Evolutionary conservation across 2,329 filamentous ascomycete genomes (phyloP).

Genomic region (Fonsecaea pugnacius): DNA sequence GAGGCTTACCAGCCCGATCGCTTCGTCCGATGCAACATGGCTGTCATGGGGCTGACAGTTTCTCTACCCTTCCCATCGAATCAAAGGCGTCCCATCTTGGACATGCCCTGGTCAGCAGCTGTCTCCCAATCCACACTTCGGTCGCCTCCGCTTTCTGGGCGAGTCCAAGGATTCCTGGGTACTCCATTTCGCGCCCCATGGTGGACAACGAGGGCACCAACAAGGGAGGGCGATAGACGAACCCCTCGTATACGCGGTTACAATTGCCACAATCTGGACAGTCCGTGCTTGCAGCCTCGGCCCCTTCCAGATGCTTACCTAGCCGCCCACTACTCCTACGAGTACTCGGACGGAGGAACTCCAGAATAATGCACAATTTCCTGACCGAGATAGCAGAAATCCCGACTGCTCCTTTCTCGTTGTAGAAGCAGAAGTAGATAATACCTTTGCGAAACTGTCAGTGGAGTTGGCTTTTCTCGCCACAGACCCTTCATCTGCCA

Average conservation of each 20-base stretch:
- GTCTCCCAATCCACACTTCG: constrained; percentile 25
- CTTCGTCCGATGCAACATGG: constrained; percentile 23
- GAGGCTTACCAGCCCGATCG: neutral
- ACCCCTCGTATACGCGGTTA: neutral
- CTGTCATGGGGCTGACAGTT: constrained; percentile 1
- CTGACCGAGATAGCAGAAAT: constrained; percentile 10
- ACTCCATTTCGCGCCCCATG: neutral
- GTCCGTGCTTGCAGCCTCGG: constrained; percentile 7
- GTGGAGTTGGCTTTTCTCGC: neutral
- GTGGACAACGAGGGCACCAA: constrained; percentile 24
- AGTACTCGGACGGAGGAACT: neutral
- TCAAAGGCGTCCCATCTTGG: neutral
- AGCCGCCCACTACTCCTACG: neutral
- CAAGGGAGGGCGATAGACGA: constrained; percentile 20
- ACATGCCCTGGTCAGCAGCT: constrained; percentile 1
- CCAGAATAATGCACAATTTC: constrained; percentile 10
- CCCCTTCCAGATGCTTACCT: constrained; percentile 5
- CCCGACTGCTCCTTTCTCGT: neutral
- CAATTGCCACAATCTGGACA: constrained; percentile 15
- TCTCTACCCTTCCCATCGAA: constrained; percentile 5
- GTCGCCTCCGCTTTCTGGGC: constrained; percentile 29
- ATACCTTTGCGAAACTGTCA: neutral
- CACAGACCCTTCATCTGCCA: neutral
- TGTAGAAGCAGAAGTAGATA: constrained; percentile 11
- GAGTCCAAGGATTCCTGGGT: constrained; percentile 12